A percentile compares a stretch with the other conserved stretches of the same genome.
Evolutionary conservation across 2,329 filamentous ascomycete species (phyloP).

Genomic region (Bipolaris gigantea): DNA sequence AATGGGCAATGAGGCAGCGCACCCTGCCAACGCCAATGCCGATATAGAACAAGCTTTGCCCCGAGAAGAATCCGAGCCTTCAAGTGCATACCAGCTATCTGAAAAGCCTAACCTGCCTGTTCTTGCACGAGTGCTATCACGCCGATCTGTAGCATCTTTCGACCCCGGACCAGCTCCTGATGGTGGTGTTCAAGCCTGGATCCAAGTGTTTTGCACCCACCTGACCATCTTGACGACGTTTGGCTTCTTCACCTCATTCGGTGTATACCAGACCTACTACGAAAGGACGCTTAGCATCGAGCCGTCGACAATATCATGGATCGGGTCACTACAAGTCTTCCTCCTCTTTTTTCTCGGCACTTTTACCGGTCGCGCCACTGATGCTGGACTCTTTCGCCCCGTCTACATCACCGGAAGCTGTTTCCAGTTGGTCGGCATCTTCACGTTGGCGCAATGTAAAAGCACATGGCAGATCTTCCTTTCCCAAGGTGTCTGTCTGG

Average conservation of each 20-base stretch:
- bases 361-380: conserved; percentile 35
- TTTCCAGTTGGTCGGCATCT: conserved; percentile 41
- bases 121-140: conserved; percentile 25
- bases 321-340: conserved; percentile 39
- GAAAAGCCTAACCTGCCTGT: conserved; percentile 1
- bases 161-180: conserved; percentile 44
- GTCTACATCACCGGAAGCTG: conserved; percentile 31
- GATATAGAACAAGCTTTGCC: conserved; percentile 17
- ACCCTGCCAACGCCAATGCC: background rate
- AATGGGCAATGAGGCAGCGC: background rate
- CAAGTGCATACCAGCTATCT: conserved; percentile 1
- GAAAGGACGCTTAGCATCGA: conserved; percentile 44
- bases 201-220: conserved; percentile 54
- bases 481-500: conserved; percentile 60
- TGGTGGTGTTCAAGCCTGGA: conserved; percentile 59
- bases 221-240: conserved; percentile 62
- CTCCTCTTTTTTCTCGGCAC: conserved; percentile 37
- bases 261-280: conserved; percentile 60
- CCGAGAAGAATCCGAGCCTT: conserved; percentile 2
- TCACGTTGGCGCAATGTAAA: conserved; percentile 34
- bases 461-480: conserved; percentile 40
- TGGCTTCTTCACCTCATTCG: conserved; percentile 58
- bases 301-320: conserved; percentile 40
- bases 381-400: conserved; percentile 36
- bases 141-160: conserved; percentile 28